phyloP scores from a whole-genome alignment of 2,329 filamentous ascomycete genomes.

The Monosporascus sp. region DNA sequence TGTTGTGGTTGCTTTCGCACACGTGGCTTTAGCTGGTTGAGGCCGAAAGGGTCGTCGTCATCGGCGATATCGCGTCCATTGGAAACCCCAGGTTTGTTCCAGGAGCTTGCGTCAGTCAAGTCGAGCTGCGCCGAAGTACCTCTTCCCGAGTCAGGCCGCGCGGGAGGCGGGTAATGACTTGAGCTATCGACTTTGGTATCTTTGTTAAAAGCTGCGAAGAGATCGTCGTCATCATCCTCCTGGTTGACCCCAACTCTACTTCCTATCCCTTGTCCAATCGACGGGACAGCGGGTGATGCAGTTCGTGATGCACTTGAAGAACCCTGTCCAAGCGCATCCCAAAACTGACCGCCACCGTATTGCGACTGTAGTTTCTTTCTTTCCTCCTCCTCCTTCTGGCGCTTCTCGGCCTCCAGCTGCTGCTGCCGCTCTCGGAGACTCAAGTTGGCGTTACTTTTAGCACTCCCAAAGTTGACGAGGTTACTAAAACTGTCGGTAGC shows the following conservation, averaged over 20 bases:
- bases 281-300: slow-evolving; percentile 35
- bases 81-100: slow-evolving; percentile 35
- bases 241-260: slow-evolving; percentile 22
- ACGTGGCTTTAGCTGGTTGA: slow-evolving; percentile 55
- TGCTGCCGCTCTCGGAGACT: slow-evolving; percentile 74
- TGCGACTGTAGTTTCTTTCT: slow-evolving; percentile 67
- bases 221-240: slow-evolving; percentile 51
- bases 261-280: slow-evolving; percentile 22
- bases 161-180: slow-evolving; percentile 57
- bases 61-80: slow-evolving; percentile 37
- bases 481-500: slow-evolving; percentile 73
- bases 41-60: slow-evolving; percentile 83
- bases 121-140: slow-evolving; percentile 46
- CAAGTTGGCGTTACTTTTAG: slow-evolving; percentile 63
- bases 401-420: slow-evolving; percentile 59
- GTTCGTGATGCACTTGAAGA: slow-evolving; percentile 44
- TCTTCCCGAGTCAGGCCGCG: slow-evolving; percentile 32
- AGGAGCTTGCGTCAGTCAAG: slow-evolving; percentile 49
- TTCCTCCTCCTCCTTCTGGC: slow-evolving; percentile 68
- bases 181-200: slow-evolving; percentile 63
- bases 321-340: slow-evolving; percentile 61
- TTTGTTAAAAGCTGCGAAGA: slow-evolving; percentile 63
- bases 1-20: slow-evolving; percentile 25
- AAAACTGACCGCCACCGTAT: slow-evolving; percentile 72
- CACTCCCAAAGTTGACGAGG: slow-evolving; percentile 59